Conservation (phyloP, 306 rosid genomes). For the Elaeagnus macrophylla region DNA sequence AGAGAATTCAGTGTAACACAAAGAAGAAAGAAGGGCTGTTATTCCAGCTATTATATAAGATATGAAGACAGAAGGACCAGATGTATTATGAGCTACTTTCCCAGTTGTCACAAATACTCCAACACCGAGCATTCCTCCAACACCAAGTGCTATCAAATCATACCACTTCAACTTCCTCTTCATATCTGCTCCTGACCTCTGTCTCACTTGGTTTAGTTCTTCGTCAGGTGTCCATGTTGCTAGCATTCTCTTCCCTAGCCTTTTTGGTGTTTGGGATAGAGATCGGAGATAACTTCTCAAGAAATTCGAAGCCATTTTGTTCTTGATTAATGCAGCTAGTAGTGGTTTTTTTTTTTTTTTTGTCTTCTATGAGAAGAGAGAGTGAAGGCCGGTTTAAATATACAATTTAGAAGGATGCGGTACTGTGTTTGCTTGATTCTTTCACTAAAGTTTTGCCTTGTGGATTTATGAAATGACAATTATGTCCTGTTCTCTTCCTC, state of each 20-base stretch:
- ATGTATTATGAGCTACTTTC: slow-evolving; percentile 36
- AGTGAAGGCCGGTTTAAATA: slow-evolving; percentile 48
- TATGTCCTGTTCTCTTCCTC: neutral
- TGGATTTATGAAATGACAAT: slow-evolving; percentile 11
- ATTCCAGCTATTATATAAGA: slow-evolving; percentile 83
- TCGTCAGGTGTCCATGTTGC: slow-evolving; percentile 93
- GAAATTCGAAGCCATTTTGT: slow-evolving; percentile 24
- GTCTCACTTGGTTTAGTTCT: slow-evolving; percentile 79
- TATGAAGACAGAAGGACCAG: slow-evolving; percentile 81
- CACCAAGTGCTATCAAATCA: slow-evolving; percentile 74
- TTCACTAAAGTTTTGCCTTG: slow-evolving; percentile 20
- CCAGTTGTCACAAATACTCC: slow-evolving; percentile 97
- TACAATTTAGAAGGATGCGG: slow-evolving; percentile 17
- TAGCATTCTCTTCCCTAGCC: slow-evolving; percentile 72
- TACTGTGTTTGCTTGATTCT: slow-evolving; percentile 28
- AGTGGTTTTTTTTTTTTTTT: slow-evolving; percentile 26
- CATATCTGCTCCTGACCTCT: slow-evolving; percentile 89
- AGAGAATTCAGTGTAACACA: slow-evolving; percentile 87
- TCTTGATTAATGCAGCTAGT: slow-evolving; percentile 15
- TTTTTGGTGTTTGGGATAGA: slow-evolving; percentile 72
- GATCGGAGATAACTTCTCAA: slow-evolving; percentile 51
- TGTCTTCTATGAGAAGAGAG: slow-evolving; percentile 16
- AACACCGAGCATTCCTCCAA: slow-evolving; percentile 96
- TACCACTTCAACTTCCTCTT: slow-evolving; percentile 77
- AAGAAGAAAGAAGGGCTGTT: slow-evolving; percentile 80